Conservation (phyloP, 495 filamentous ascomycete genomes). For the Xylaria bambusicola region DNA sequence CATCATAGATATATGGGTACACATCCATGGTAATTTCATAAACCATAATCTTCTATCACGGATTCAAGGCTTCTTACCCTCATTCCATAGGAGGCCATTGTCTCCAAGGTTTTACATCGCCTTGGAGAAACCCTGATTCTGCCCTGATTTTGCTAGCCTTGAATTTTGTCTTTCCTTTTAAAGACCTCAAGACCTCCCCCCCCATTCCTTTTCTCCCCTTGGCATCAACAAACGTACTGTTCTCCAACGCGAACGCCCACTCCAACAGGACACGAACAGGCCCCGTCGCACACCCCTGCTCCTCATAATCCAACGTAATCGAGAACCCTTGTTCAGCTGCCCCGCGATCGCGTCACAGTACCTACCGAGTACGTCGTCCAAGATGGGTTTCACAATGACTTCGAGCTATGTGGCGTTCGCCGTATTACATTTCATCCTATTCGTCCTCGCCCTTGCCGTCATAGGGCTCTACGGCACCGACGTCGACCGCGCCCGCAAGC, state of each 20-base stretch:
- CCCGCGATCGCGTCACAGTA: background rate
- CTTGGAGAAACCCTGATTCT: background rate
- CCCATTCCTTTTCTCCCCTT: background rate
- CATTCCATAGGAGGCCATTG: background rate
- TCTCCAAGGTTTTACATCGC: background rate
- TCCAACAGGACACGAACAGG: background rate
- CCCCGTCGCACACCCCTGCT: background rate
- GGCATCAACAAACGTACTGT: background rate
- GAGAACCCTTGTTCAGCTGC: background rate
- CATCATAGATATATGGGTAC: too few species aligned
- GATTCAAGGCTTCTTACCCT: background rate
- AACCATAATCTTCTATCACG: too few species aligned
- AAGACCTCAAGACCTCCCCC: background rate
- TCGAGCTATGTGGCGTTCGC: conserved; percentile 49
- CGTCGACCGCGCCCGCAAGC: conserved; percentile 58
- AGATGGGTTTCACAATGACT: conserved; percentile 40
- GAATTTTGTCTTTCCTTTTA: background rate
- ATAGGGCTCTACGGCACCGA: conserved; percentile 78
- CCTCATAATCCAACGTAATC: too few species aligned
- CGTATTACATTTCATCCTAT: conserved; percentile 66
- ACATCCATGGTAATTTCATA: background rate
- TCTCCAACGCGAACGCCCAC: too few species aligned
- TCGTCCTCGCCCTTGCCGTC: conserved; percentile 73
- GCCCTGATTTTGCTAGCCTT: background rate
- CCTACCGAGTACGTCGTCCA: background rate